Evolutionary conservation across 257 asterid species (phyloP), one percentile per base, ranked within the genome.

Genomic region (Solanum chilense): DNA sequence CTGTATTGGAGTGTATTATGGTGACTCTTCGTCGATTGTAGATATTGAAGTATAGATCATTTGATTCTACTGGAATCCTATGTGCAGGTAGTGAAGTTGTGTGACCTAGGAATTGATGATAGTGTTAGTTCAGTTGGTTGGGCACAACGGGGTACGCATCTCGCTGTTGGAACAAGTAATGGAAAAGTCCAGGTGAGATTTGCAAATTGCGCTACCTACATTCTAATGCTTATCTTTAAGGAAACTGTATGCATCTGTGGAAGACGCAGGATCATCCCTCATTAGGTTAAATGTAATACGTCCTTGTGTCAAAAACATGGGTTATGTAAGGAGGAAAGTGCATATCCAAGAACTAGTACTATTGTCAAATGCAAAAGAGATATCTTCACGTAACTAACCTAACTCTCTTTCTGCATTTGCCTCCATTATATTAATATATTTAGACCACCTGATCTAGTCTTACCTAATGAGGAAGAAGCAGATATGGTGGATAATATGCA

Each of bases 81-180:
- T 85, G 12, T 88, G 89, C 95, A 97, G 99, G 99, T 95, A 12
- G 98, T 96, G 86, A 96, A 95, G 92, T 86, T 97, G 88, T 97
- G 98, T 88, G 99, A 97, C 87, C 90, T 95, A 91, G 99, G 98
- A 75, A 85, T 86, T 71, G 97, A 93, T 83, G 98, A 95, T 87
- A 94, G 92, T 80, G 99, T 96, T 83, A 94, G 97, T 89, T 97
- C 99, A 41, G 99, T 97, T 56, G 96, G 96, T 58, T 97, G 99
- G 99, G 98, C 98, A 27, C 96, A 92, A 33, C 97, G 94, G 82
- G 98, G 98, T 60, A 92, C 98, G 4, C 98, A 96, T 89, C 98
- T 97, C 87, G 98, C 99, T 87, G 92, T 97, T 86, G 99, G 99
- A 87, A 94, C 99, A 86, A 92, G 93, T 94, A 92, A 89, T n/a